Base-by-base conservation (phyloP, 2,329 filamentous ascomycete genomes). In the Cordyceps tenuipes region DNA sequence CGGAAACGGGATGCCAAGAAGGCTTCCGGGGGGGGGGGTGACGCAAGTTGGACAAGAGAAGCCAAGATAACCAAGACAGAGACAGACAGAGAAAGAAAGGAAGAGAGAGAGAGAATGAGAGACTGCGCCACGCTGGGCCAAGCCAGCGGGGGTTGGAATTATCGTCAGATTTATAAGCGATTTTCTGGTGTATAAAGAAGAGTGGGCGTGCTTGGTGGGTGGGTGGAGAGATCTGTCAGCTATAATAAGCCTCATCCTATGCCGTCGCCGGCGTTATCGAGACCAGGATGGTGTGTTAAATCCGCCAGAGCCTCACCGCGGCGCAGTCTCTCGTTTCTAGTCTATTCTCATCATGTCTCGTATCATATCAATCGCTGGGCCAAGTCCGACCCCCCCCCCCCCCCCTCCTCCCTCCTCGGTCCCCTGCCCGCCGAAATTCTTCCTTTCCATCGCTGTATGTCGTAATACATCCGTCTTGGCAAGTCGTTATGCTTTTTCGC, bases 391-490 rank as follows among this genome's bases (percentile, higher is more conserved):
- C 44, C 10, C n/a, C n/a, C n/a, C n/a, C n/a, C n/a, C n/a, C n/a
- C n/a, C n/a, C n/a, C n/a, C n/a, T n/a, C n/a, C n/a, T n/a, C n/a
- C n/a, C n/a, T n/a, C n/a, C n/a, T n/a, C n/a, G n/a, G n/a, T 44
- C n/a, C 10, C 21, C 12, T 8, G 12, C n/a, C 39, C 10, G n/a
- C 39, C 31, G 51, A 54, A 54, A 54, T 39, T 5, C 23, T 5
- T 31, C 36, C 5, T 21, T 13, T n/a, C 29, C 51, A 31, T 55
- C n/a, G 41, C n/a, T n/a, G 53, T 56, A n/a, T n/a, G n/a, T n/a
- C 53, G 43, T 39, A 47, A 56, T 36, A 44, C 53, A 23, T 8
- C 29, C 19, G 19, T 56, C 53, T 56, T 56, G 53, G 53, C 53
- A 26, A 3, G 9, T 13, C n/a, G 43, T 56, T 56, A 48, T 36